phyloP scores from a whole-genome alignment of 2,329 filamentous ascomycete genomes.

The Verticillium zaregamsianum region DNA sequence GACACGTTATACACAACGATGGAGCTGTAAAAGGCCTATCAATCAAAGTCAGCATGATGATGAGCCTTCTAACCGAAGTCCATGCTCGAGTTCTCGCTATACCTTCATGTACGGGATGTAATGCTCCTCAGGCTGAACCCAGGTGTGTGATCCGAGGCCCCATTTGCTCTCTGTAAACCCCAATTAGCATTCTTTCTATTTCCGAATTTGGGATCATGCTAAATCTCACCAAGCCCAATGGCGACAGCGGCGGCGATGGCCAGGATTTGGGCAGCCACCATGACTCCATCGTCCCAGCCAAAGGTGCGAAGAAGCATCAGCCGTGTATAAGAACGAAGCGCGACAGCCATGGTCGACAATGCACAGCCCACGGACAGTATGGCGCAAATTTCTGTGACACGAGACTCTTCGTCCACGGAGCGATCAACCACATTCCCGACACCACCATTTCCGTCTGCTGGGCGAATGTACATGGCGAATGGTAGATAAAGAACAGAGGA shows the following conservation, averaged over 20 bases:
- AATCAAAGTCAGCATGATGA: background rate
- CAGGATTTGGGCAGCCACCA: conserved; percentile 16
- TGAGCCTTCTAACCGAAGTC: background rate
- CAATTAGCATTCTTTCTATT: background rate
- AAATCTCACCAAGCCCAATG: conserved; percentile 18
- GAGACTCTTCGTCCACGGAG: conserved; percentile 15
- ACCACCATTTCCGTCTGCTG: background rate
- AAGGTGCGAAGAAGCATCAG: conserved; percentile 15
- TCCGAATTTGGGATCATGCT: background rate
- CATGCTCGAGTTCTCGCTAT: background rate
- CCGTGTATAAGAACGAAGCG: conserved; percentile 17
- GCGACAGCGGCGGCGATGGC: conserved; percentile 15
- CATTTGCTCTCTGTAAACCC: conserved; percentile 14
- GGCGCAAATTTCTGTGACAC: conserved; percentile 14
- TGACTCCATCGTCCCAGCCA: conserved; percentile 18
- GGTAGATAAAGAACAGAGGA: too few species aligned
- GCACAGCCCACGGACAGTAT: conserved; percentile 17
- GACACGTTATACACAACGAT: conserved; percentile 29
- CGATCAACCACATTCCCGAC: conserved; percentile 9
- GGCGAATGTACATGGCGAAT: background rate
- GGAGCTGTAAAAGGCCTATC: conserved; percentile 23
- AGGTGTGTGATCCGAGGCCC: conserved; percentile 18
- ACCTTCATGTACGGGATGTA: conserved; percentile 17
- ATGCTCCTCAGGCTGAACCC: conserved; percentile 12
- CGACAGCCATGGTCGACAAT: conserved; percentile 16